These are phyloP conservation scores for Spizellomyces sp. DNA, from an alignment of 192 early-diverging fungal species.

Conservation along the genomic window DNA sequence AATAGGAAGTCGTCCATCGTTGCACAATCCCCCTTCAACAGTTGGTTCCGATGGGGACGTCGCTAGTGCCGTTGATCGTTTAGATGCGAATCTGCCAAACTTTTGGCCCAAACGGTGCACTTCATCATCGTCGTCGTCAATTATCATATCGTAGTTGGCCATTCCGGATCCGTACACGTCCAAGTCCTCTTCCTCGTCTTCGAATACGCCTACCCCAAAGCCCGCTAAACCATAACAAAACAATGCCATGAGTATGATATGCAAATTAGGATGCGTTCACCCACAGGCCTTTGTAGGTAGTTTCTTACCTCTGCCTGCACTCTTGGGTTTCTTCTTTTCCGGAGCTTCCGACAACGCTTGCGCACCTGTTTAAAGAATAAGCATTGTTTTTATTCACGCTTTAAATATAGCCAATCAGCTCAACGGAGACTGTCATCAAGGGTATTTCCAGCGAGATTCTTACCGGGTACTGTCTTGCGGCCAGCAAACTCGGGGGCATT, in stretches of 20 bases:
- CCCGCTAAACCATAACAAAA: no score
- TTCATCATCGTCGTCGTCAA: slow-evolving; percentile 47
- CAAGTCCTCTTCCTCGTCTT: slow-evolving; percentile 51
- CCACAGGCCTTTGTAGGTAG: no score
- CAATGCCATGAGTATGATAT: no score
- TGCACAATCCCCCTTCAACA: slow-evolving; percentile 23
- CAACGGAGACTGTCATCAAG: no score
- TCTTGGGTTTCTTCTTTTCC: no score
- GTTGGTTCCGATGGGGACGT: not conserved
- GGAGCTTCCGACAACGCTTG: no score
- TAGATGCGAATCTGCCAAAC: not conserved
- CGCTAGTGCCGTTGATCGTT: not conserved
- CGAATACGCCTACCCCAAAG: slow-evolving; percentile 67
- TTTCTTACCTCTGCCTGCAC: no score
- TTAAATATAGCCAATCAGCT: no score
- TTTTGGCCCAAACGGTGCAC: slow-evolving; percentile 12
- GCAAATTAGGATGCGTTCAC: no score
- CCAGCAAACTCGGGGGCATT: slow-evolving; percentile 66
- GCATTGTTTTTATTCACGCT: no score
- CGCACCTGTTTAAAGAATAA: no score
- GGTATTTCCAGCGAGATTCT: no score
- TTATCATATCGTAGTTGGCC: slow-evolving; percentile 32
- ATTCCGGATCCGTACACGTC: slow-evolving; percentile 41
- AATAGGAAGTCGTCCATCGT: slow-evolving; percentile 60
- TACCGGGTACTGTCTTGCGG: not conserved